Evolutionary conservation across 1,139 yeast genomes (phyloP), one percentile per base, ranked within the genome.

Genomic region (Meyerozyma sp.): DNA sequence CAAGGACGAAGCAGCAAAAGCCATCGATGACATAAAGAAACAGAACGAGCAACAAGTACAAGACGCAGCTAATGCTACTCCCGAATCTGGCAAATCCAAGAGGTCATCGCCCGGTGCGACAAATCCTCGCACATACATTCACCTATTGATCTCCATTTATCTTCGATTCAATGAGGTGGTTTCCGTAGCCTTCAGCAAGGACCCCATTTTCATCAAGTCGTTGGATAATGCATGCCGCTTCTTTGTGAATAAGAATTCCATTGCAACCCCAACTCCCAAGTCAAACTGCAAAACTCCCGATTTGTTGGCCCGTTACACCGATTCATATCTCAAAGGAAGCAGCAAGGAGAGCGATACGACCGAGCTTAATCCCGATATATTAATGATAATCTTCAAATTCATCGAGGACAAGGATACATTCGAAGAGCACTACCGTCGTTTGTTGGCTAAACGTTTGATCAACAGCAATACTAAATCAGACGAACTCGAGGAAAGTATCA

Each of bases 371-470:
- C 73, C 84, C 21, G 91, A 85, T 53, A 93, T 91, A 55, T 79
- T 93, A 56, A 88, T 93, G 89, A 79, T 82, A 27, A 76, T 93
- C 25, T 89, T 94, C 72, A 86, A 84, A 57, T 93, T 88, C 60
- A 77, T 94, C 45, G 91, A 88, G 44, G 98, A 93, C 62, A 91
- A 91, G 58, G 98, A 93, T 62, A 87, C 94, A 36, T 94, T 94
- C 65, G 98, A 93, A 67, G 87, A 84, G 53, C 87, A 87, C 66
- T 94, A 93, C 65, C 82, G 98, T 62, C 81, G 97, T 54, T 73
- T 85, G 58, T 74, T 94, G 54, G 95, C 98, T 7, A 86, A 85
- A 61, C 80, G 99, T 59, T 77, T 94, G 51, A 91, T 93, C 53
- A 84, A 86, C 58, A 85, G 88, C 47, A 83, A 89, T 29, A 84